Evolutionary conservation across 768 basidiomycete genomes (phyloP).

Genomic region (Lyophyllum atratum): DNA sequence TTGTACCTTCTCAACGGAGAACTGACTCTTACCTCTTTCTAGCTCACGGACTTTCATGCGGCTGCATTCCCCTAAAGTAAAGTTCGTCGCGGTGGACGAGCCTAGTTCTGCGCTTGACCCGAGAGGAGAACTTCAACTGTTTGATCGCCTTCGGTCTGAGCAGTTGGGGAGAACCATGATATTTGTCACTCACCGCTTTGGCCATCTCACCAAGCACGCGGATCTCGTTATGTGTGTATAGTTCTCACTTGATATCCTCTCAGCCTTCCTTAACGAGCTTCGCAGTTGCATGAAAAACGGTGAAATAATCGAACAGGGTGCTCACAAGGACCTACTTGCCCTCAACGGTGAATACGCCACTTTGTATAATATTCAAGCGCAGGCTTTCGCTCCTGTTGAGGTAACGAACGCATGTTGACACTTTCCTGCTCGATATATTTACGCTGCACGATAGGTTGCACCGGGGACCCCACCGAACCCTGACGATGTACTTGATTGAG

Average conservation of each 20-base stretch:
- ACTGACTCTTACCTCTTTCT: not conserved
- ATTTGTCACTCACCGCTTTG: conserved; percentile 40
- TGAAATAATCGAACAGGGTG: conserved; percentile 28
- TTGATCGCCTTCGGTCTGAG: conserved; percentile 30
- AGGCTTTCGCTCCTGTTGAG: conserved; percentile 24
- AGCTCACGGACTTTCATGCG: conserved; percentile 36
- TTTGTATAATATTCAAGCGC: conserved; percentile 34
- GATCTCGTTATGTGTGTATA: conserved; percentile 35
- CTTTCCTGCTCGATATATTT: no score
- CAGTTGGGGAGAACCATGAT: conserved; percentile 40
- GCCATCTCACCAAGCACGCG: conserved; percentile 35
- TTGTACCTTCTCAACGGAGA: not conserved
- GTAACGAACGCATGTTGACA: not conserved
- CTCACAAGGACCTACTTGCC: conserved; percentile 34
- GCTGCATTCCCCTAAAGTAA: conserved; percentile 24
- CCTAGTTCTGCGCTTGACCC: conserved; percentile 52
- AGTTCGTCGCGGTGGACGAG: conserved; percentile 47
- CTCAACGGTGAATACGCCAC: conserved; percentile 32
- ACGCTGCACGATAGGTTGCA: no score
- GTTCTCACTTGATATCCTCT: not conserved
- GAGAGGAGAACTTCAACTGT: conserved; percentile 39
- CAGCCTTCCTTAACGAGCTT: not conserved
- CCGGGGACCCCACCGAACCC: not conserved
- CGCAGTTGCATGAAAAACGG: conserved; percentile 39
- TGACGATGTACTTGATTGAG: no score